Evolutionary conservation across 441 rosid species (phyloP), one percentile per base, ranked within the genome.

Genomic region (Populus hybrid): DNA sequence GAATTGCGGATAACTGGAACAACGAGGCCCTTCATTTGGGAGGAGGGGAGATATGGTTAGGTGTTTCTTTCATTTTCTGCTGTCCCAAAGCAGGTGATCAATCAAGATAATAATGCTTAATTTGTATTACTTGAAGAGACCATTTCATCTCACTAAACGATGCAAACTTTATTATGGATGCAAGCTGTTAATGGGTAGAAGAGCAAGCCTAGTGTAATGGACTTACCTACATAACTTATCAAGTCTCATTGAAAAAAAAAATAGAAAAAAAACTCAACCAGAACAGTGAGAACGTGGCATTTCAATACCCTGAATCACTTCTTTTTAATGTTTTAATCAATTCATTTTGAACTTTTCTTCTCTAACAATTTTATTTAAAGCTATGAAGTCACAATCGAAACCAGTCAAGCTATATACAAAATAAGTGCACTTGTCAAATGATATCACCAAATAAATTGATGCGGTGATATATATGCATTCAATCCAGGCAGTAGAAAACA

Each of bases 1-100:
- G 95, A 93, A 82, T 77, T 84, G 50, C 93, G 96, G 75, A 94
- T 80, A 64, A 94, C 95, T 50, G 98, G 97, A 83, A 92, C 95
- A 73, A 92, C 97, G 68, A 92, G 92, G 77, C 98, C 98, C 95
- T 71, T 63, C 59, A 35, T 40, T 73, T 63, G 74, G 78, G 86
- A 66, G n/a, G 4, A 7, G 3, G 8, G 28, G 26, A 65, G 24
- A 65, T 24, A 8, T 24, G 26, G 11, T 38, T 73, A 59, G 28
- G n/a, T 73, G 12, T n/a, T 34, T 73, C 20, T 46, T 46, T 46
- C 57, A 46, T 46, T 46, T 46, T 46, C 57, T 11, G 16, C 3
- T 46, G 18, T 46, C 57, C 16, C 57, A 14, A 14, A 46, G 57
- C 57, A 11, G 57, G 57, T 46, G 18, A 46, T 46, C 57, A 46